Evolutionary conservation across 1,139 yeast species (phyloP).

Genomic region (Candida sanyaensis): DNA sequence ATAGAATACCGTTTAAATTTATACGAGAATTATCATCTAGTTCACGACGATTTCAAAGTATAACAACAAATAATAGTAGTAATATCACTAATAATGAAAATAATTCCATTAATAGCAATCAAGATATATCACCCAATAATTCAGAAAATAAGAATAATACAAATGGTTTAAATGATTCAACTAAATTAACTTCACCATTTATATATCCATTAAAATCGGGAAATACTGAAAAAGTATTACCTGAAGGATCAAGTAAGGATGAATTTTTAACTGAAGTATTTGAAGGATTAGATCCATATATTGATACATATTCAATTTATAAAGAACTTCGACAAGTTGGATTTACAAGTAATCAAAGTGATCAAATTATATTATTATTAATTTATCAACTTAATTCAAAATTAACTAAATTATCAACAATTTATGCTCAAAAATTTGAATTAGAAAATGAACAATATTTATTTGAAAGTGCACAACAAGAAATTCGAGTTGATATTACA

Average conservation of each 20-base stretch:
- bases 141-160: background rate
- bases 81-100: background rate
- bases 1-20: background rate
- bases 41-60: background rate
- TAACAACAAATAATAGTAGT: background rate
- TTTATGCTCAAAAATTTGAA: conserved; percentile 66
- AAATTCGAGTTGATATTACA: conserved; percentile 76
- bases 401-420: conserved; percentile 56
- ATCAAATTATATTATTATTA: conserved; percentile 51
- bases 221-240: conserved; percentile 6
- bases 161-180: background rate
- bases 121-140: background rate
- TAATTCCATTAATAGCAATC: background rate
- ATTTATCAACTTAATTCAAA: conserved; percentile 53
- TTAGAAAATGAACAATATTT: conserved; percentile 84
- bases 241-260: conserved; percentile 10
- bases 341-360: conserved; percentile 56
- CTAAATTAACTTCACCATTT: background rate
- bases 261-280: conserved; percentile 36
- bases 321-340: conserved; percentile 44
- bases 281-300: conserved; percentile 48
- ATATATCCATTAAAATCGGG: conserved; percentile 2
- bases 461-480: conserved; percentile 92
- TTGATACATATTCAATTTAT: conserved; percentile 53
- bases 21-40: background rate